Conservation (phyloP, 192 early-diverging fungal genomes). For the Phlyctochytrium planicorne region DNA sequence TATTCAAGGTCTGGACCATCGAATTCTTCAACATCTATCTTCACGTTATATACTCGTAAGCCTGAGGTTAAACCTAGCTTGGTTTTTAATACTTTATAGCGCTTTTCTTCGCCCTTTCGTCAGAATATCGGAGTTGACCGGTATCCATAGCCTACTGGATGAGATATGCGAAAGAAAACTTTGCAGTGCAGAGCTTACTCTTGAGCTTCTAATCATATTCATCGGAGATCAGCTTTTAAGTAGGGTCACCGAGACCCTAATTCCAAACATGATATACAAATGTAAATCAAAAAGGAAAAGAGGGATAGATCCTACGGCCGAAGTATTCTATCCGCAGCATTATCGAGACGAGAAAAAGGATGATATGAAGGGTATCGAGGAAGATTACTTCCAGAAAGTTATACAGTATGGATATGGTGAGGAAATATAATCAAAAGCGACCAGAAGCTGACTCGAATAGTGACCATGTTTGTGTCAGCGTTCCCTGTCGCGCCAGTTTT, state of each 20-base stretch:
- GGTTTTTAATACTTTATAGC: slow-evolving; percentile 15
- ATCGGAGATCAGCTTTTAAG: slow-evolving; percentile 10
- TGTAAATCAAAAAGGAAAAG: slow-evolving; percentile 9
- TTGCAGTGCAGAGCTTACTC: slow-evolving; percentile 16
- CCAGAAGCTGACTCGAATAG: slow-evolving; percentile 9
- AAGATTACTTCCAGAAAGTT: slow-evolving; percentile 7
- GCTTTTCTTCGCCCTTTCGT: slow-evolving; percentile 15
- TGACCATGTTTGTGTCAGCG: slow-evolving; percentile 10
- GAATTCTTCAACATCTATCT: slow-evolving; percentile 31
- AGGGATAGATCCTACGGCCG: background rate
- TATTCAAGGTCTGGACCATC: slow-evolving; percentile 18
- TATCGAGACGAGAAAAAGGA: slow-evolving; percentile 1
- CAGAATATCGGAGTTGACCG: background rate
- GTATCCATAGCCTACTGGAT: background rate
- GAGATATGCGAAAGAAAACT: slow-evolving; percentile 11
- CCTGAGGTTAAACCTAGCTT: too few species aligned
- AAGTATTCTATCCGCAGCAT: slow-evolving; percentile 10
- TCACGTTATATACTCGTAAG: slow-evolving; percentile 18
- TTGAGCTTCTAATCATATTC: slow-evolving; percentile 20
- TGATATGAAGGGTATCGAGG: slow-evolving; percentile 7
- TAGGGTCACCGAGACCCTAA: background rate
- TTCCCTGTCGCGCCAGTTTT: slow-evolving; percentile 20
- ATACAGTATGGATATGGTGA: slow-evolving; percentile 3
- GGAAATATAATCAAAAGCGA: background rate
- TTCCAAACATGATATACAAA: slow-evolving; percentile 2